A percentile compares a stretch with the other conserved stretches of the same genome.
phyloP scores from a whole-genome alignment of 1,284 basidiomycete genomes.

The Leccinum fallax region DNA sequence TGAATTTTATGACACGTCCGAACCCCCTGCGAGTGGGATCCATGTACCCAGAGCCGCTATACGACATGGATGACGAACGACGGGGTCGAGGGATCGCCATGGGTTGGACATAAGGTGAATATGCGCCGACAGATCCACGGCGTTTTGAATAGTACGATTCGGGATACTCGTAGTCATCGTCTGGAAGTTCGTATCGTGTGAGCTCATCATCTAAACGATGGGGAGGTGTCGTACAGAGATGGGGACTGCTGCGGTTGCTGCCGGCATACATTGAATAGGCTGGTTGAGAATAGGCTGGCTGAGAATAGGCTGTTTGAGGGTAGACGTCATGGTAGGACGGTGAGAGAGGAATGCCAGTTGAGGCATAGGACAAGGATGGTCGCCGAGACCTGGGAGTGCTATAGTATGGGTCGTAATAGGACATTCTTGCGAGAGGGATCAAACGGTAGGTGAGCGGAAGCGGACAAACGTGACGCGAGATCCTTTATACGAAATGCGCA shows the following conservation, averaged over 20 bases:
- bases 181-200: conserved; percentile 15
- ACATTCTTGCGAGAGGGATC: conserved; percentile 24
- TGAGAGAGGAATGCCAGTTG: conserved; percentile 23
- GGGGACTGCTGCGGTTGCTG: conserved; percentile 21
- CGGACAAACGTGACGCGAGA: background rate
- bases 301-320: conserved; percentile 24
- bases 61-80: conserved; percentile 62
- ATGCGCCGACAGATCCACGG: conserved; percentile 18
- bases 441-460: conserved; percentile 12
- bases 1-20: conserved; percentile 65
- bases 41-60: conserved; percentile 30
- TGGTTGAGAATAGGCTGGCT: background rate
- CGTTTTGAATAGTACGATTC: conserved; percentile 31
- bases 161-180: conserved; percentile 28
- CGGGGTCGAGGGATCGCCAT: conserved; percentile 37
- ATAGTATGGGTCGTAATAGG: conserved; percentile 38
- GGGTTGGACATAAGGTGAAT: conserved; percentile 26
- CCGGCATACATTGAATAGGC: conserved; percentile 21
- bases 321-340: conserved; percentile 26
- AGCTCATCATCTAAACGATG: conserved; percentile 1
- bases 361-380: conserved; percentile 27
- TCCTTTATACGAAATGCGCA: conserved; percentile 28
- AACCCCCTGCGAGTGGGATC: conserved; percentile 50
- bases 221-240: conserved; percentile 20
- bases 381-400: conserved; percentile 32